Conservation (phyloP, 352 stramenopile genomes). For the Bremia lactucae region DNA sequence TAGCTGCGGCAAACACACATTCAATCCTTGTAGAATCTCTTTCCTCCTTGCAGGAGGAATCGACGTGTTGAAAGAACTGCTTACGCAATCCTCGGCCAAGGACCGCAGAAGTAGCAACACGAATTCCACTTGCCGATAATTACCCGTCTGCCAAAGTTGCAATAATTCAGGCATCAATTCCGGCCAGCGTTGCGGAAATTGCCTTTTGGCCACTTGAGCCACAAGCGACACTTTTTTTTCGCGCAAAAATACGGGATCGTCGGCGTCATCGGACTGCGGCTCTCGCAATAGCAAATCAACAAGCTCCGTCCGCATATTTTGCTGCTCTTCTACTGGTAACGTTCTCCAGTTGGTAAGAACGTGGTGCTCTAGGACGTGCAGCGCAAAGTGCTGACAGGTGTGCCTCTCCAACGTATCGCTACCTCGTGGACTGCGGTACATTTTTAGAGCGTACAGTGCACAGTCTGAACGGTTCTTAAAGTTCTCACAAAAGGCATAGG, state of each 20-base stretch:
- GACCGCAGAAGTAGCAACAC: conserved; percentile 64
- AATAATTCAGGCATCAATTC: conserved; percentile 54
- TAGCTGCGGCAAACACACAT: conserved; percentile 55
- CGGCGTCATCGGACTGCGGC: background rate
- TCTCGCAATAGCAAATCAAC: conserved; percentile 38
- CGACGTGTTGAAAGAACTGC: conserved; percentile 65
- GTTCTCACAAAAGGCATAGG: conserved; percentile 65
- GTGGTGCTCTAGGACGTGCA: conserved; percentile 68
- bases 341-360: conserved; percentile 46
- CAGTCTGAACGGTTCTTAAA: conserved; percentile 67
- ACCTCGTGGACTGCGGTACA: conserved; percentile 43
- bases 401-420: conserved; percentile 27
- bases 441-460: conserved; percentile 57
- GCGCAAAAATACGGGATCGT: conserved; percentile 54
- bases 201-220: conserved; percentile 60
- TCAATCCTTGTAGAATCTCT: conserved; percentile 69
- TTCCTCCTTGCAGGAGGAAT: conserved; percentile 65
- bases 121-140: conserved; percentile 42
- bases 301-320: conserved; percentile 40
- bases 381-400: conserved; percentile 63
- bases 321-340: conserved; percentile 33
- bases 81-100: conserved; percentile 71
- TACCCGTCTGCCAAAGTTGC: conserved; percentile 43
- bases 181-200: conserved; percentile 77
- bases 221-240: conserved; percentile 74